phyloP scores from a whole-genome alignment of 176 grass and related monocot species.

The Pontederia paniculata region DNA sequence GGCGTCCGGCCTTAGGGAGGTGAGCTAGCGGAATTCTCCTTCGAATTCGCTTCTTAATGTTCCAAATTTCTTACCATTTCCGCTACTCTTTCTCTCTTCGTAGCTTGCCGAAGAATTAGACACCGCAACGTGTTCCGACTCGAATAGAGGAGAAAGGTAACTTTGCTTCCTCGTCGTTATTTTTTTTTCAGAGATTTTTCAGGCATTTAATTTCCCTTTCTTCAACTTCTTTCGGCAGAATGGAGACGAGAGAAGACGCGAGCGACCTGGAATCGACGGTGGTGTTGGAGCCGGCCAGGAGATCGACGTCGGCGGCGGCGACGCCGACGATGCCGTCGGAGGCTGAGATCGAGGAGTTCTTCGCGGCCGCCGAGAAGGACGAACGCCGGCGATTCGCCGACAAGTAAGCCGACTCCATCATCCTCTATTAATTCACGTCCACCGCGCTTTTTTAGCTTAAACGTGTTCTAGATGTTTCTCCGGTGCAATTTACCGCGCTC shows the following conservation, averaged over 20 bases:
- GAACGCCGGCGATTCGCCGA: conserved; percentile 3
- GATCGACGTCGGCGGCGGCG: background rate
- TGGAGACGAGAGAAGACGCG: background rate
- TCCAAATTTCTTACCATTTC: background rate
- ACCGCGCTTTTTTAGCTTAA: background rate
- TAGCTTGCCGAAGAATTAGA: background rate
- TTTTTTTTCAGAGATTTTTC: background rate
- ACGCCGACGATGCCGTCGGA: background rate
- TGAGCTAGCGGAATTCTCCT: background rate
- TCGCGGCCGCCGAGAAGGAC: conserved; percentile 2
- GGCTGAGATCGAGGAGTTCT: conserved; percentile 12
- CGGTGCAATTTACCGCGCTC: background rate
- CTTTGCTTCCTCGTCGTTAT: background rate
- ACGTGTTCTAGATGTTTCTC: no score
- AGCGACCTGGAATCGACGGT: conserved; percentile 16
- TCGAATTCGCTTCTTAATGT: background rate
- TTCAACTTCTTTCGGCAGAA: background rate
- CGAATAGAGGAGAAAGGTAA: conserved; percentile 1
- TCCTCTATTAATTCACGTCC: background rate
- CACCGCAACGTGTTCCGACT: background rate
- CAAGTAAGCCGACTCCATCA: conserved; percentile 9
- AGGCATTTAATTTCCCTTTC: background rate
- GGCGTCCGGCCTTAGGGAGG: background rate
- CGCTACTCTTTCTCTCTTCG: background rate
- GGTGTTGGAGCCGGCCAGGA: background rate